Evolutionary conservation across 208 protist genomes (phyloP).

Genomic region (Crithidia sp.): DNA sequence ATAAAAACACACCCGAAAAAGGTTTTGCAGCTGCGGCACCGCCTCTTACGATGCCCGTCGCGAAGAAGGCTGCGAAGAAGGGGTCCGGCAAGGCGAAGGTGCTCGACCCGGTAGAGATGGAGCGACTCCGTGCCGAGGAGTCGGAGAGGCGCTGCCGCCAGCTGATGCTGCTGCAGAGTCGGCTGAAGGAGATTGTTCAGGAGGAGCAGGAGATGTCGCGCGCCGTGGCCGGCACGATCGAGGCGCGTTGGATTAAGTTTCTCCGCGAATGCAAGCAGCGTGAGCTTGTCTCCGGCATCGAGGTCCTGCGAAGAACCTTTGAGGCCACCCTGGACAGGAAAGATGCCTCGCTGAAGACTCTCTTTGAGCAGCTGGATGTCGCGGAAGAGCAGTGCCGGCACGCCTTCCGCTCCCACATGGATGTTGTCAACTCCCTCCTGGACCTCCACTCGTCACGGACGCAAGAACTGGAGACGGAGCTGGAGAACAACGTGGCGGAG

Average conservation of each 20-base stretch:
- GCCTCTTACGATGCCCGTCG: slow-evolving; percentile 21
- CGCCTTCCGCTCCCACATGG: slow-evolving; percentile 91
- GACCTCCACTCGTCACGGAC: slow-evolving; percentile 87
- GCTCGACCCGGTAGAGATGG: slow-evolving; percentile 44
- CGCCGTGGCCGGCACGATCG: slow-evolving; percentile 54
- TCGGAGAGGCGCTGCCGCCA: slow-evolving; percentile 73
- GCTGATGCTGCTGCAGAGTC: slow-evolving; percentile 69
- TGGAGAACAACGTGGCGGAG: slow-evolving; percentile 90
- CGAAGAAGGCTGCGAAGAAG: slow-evolving; percentile 32
- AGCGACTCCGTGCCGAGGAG: slow-evolving; percentile 77
- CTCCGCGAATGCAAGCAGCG: slow-evolving; percentile 93
- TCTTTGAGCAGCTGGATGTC: slow-evolving; percentile 91
- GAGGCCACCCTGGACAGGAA: slow-evolving; percentile 94
- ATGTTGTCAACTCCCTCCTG: slow-evolving; percentile 90
- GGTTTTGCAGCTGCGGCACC: not conserved
- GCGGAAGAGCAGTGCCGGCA: slow-evolving; percentile 94
- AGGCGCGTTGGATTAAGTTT: slow-evolving; percentile 91
- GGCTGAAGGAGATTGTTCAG: slow-evolving; percentile 77
- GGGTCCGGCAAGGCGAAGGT: slow-evolving; percentile 48
- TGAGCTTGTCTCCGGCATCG: slow-evolving; percentile 91
- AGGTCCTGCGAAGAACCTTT: slow-evolving; percentile 89
- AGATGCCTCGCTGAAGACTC: slow-evolving; percentile 90
- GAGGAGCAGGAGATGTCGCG: slow-evolving; percentile 80
- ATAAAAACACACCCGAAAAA: not conserved
- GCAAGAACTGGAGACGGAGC: slow-evolving; percentile 85